Evolutionary conservation across 176 grass and related monocot genomes (phyloP), one percentile per base, ranked within the genome.

Genomic region (bread wheat (Triticum aestivum)): DNA sequence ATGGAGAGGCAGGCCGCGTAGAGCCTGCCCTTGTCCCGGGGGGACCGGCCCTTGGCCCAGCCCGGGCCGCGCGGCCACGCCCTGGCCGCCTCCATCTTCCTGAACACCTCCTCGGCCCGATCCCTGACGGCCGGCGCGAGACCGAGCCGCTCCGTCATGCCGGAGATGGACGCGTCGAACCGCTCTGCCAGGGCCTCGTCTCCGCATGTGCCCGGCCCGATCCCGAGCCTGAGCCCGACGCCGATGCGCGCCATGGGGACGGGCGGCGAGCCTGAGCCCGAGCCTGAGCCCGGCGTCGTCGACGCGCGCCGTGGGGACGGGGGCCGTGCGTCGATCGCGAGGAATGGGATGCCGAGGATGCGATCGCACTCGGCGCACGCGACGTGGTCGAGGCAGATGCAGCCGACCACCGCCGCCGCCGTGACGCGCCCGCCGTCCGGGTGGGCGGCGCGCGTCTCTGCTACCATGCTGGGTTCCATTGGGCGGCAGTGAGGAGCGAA

Each of bases 91-190:
- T 78, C 79, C 62, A 90, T 18, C 64, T 29, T 63, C 73, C 70
- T 78, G 79, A 71, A 90, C 14, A 86, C 72, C 52, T 90, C 72
- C 52, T 86, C 82, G 27, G 79, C 79, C 18, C 79, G 62, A 52
- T 90, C 84, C 17, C 72, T 7, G n/a, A 86, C 77, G 65, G 88
- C 39, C 41, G 52, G 49, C 12, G 77, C 52, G 79, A 86, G 84
- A 11, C 84, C 79, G 63, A 90, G 84, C 21, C 79, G 65, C 30
- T 78, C 84, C 0, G 88, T 79, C 88, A 90, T 83, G 79, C 77
- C 79, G 11, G 79, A 51, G 54, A 90, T 90, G 49, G 5, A 23
- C 24, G 8, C 39, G 64, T 6, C 21, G 30, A 77, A 82, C n/a
- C 39, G 79, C 14, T 81, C 72, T 2, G 78, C 21, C 11, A 71